These are phyloP conservation scores for Phytophthora sp. DNA, from an alignment of 352 stramenopile species.

Conservation along the genomic window DNA sequence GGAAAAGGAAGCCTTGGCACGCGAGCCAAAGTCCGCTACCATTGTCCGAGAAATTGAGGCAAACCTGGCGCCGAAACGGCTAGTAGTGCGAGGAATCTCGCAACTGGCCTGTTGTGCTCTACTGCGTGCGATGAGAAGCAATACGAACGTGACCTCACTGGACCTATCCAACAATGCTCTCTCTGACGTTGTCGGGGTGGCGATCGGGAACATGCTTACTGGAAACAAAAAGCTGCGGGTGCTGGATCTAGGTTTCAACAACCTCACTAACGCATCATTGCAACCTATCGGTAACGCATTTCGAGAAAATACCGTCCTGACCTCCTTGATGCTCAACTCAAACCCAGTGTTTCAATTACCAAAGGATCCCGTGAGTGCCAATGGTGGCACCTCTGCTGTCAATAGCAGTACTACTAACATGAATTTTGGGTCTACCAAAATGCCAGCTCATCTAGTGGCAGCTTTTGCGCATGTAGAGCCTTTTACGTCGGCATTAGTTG, in stretches of 20 bases:
- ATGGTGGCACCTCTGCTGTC: background rate
- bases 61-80: constrained; percentile 51
- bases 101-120: constrained; percentile 60
- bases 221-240: constrained; percentile 56
- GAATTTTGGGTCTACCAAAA: constrained; percentile 5
- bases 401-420: constrained; percentile 4
- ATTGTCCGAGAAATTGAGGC: constrained; percentile 60
- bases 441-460: constrained; percentile 15
- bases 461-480: constrained; percentile 36
- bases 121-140: constrained; percentile 60
- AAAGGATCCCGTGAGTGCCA: constrained; percentile 23
- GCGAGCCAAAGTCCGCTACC: constrained; percentile 50
- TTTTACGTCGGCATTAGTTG: constrained; percentile 45
- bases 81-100: constrained; percentile 58
- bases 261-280: constrained; percentile 47
- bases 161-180: constrained; percentile 72
- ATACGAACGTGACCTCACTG: constrained; percentile 59
- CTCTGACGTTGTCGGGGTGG: constrained; percentile 41
- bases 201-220: constrained; percentile 59
- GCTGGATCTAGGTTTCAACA: constrained; percentile 68
- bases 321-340: constrained; percentile 61
- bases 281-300: constrained; percentile 45
- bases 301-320: constrained; percentile 52
- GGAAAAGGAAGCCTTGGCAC: constrained; percentile 44
- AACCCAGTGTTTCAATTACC: constrained; percentile 50